phyloP scores from a whole-genome alignment of 164 flowering plant genomes.

The Tinospora cordifolia region DNA sequence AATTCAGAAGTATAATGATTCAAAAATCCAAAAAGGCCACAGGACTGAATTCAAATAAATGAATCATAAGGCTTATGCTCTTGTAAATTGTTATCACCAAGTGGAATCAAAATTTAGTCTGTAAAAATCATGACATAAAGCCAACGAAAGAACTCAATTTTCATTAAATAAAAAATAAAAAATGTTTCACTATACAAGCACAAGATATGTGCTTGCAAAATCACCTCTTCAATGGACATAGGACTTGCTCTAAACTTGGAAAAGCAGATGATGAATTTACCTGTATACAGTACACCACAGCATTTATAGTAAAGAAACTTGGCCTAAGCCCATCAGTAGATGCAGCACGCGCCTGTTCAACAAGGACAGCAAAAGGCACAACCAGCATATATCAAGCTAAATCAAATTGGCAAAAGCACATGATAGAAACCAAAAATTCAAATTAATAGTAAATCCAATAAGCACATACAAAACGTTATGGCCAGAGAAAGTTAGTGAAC shows the following conservation, averaged over 20 bases:
- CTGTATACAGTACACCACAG: conserved; percentile 70
- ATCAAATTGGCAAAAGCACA: neutral
- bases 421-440: conserved; percentile 8
- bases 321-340: conserved; percentile 86
- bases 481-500: neutral
- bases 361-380: conserved; percentile 1
- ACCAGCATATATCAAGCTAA: neutral
- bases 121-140: too few relatives aligned
- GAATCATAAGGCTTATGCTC: too few relatives aligned
- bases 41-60: too few relatives aligned
- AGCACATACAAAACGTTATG: conserved; percentile 42
- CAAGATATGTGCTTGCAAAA: neutral
- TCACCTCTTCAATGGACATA: neutral
- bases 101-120: too few relatives aligned
- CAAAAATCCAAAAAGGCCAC: too few relatives aligned
- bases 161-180: too few relatives aligned
- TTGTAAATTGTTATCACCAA: too few relatives aligned
- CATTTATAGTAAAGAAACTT: conserved; percentile 69
- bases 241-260: conserved; percentile 1
- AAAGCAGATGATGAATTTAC: conserved; percentile 29
- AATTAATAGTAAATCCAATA: conserved; percentile 97
- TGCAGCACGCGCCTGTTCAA: conserved; percentile 74
- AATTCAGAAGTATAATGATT: too few relatives aligned
- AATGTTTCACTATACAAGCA: neutral
- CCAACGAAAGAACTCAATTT: too few relatives aligned